phyloP scores from a whole-genome alignment of 1,284 basidiomycete species.

The Bothia castanella region DNA sequence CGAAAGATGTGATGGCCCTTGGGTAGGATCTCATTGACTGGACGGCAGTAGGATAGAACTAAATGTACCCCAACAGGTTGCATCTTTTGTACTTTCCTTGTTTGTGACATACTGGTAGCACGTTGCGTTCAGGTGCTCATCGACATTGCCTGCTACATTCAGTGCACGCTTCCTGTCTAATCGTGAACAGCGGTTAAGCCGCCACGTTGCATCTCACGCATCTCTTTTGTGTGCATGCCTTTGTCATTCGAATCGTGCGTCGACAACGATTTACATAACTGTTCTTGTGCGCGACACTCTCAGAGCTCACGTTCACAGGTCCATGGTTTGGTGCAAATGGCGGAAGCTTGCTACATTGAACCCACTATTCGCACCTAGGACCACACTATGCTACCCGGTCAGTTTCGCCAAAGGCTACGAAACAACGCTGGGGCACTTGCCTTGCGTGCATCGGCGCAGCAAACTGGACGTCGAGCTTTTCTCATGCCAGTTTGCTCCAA shows the following conservation, averaged over 20 bases:
- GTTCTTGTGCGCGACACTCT: too few species aligned
- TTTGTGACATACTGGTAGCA: neutral
- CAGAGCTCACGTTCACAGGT: too few species aligned
- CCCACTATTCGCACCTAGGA: neutral
- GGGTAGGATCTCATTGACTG: slow-evolving; percentile 4
- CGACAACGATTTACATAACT: neutral
- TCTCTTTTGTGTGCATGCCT: neutral
- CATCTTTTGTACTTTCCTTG: neutral
- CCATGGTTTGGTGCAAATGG: too few species aligned
- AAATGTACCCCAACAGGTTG: slow-evolving; percentile 1
- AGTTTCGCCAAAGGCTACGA: neutral
- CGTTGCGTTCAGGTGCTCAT: neutral
- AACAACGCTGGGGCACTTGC: neutral
- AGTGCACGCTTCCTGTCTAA: too few species aligned
- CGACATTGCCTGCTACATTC: too few species aligned
- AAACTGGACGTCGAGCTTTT: neutral
- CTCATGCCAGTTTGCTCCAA: neutral
- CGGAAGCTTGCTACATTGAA: neutral
- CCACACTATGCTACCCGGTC: neutral
- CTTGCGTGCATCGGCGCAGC: neutral
- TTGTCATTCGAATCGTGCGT: neutral
- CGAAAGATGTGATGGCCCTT: neutral
- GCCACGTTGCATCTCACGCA: too few species aligned
- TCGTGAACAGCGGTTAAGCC: too few species aligned
- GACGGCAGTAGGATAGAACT: neutral